These are phyloP conservation scores for Trichaptum fuscoviolaceum DNA, from an alignment of 768 basidiomycete species.

Conservation along the genomic window DNA sequence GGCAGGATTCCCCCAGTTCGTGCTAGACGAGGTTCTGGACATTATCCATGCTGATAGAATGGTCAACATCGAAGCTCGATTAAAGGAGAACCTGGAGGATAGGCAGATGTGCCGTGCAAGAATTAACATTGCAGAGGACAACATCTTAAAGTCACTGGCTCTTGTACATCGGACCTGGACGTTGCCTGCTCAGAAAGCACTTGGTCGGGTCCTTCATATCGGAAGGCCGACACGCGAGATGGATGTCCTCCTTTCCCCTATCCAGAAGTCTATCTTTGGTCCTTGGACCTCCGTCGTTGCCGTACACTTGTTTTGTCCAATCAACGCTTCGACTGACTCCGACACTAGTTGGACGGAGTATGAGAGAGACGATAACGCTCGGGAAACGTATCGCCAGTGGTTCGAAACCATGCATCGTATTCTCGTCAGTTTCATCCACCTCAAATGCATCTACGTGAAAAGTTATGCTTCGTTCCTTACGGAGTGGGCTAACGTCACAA, in stretches of 20 bases:
- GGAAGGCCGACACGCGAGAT: neutral
- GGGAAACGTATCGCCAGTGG: too few relatives aligned
- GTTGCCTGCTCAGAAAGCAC: neutral
- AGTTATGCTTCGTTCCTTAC: too few relatives aligned
- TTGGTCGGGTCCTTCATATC: neutral
- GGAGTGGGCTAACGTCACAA: too few relatives aligned
- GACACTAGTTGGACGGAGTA: too few relatives aligned
- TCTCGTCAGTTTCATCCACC: too few relatives aligned
- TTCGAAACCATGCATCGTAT: too few relatives aligned
- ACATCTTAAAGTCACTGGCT: neutral
- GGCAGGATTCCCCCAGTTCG: neutral
- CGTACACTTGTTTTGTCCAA: too few relatives aligned
- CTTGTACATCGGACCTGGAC: neutral
- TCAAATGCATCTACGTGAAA: too few relatives aligned
- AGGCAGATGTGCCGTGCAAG: neutral
- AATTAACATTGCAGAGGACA: neutral
- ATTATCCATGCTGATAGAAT: neutral
- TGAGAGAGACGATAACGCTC: too few relatives aligned
- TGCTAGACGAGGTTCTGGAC: neutral
- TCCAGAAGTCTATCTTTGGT: neutral
- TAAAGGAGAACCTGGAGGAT: neutral
- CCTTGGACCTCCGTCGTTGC: neutral
- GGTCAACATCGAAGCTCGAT: neutral
- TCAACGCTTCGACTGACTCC: too few relatives aligned
- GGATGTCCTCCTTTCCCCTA: neutral